Evolutionary conservation across 2,329 filamentous ascomycete species (phyloP), one percentile per base, ranked within the genome.

Genomic region (Pyrenochaeta sp.): DNA sequence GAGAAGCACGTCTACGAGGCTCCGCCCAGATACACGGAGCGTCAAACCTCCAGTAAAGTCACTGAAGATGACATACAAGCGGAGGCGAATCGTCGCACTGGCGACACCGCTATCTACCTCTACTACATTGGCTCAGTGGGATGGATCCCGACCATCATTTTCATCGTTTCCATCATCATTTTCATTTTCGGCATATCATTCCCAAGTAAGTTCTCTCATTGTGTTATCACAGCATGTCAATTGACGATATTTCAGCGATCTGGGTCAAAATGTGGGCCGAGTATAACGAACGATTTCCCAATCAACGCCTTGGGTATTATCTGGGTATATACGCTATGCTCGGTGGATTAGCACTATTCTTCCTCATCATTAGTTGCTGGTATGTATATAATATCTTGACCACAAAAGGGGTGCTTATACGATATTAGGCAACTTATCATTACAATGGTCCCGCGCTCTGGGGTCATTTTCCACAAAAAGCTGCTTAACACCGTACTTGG

Each of bases 361-460:
- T 74, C 56, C 56, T 75, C 19, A 62, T 71, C 13, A 51, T 75
- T 43, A 72, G 71, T 56, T 71, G 70, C 56, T 74, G 74, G 71
- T 65, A 59, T 56, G 62, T 65, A 36, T 13, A 9, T 10, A 10
- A 8, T 32, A 3, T 15, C 15, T 3, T 19, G 3, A 39, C 10
- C 15, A 6, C 12, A 2, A 25, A 22, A 13, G 10, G 10, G 25
- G 10, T 9, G 27, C 24, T 52, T 44, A 63, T 36, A 54, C 36
- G 9, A n/a, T 22, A 36, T 50, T 30, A 79, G 78, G 75, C 80
- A 83, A 68, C 76, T 85, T 61, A 81, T 85, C 46, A 81, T 85
- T 32, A 80, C 74, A 2, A 85, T 86, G 81, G 81, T 85, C 3
- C 83, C 83, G 2, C 79, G 78, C 30, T 84, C 83, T n/a, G 83